These are phyloP conservation scores for Fusarium sp. DNA, from an alignment of 2,329 filamentous ascomycete genomes.

Conservation along the genomic window DNA sequence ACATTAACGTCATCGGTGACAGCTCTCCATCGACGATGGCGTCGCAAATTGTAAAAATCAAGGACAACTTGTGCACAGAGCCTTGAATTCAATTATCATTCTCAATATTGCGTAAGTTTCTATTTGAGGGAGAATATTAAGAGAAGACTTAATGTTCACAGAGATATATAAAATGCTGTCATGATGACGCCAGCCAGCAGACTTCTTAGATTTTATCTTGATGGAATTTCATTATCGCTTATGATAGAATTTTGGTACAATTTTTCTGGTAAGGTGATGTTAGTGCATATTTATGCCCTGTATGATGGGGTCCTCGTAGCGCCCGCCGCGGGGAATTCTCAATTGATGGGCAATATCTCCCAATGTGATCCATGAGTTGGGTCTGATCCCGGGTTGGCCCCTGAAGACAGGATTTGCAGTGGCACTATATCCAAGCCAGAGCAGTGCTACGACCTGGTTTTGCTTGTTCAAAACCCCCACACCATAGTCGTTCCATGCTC, in stretches of 20 bases:
- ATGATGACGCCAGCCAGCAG: conserved; percentile 2
- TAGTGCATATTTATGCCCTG: conserved; percentile 7
- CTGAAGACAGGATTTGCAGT: conserved; percentile 1
- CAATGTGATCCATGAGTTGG: not conserved
- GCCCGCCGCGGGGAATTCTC: conserved; percentile 17
- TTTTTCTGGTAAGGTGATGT: not conserved
- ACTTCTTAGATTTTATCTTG: not conserved
- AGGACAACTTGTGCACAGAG: conserved; percentile 20
- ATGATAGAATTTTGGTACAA: conserved; percentile 4
- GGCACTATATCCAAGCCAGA: not conserved
- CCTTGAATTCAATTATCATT: conserved; percentile 9
- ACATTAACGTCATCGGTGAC: conserved; percentile 30
- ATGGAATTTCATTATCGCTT: not conserved
- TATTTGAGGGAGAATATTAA: not conserved
- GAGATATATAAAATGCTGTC: not conserved
- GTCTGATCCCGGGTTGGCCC: not conserved
- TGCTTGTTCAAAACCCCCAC: conserved; percentile 22
- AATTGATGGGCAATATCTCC: not conserved
- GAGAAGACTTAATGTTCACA: not conserved
- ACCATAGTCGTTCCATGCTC: conserved; percentile 17
- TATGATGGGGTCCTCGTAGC: conserved; percentile 3
- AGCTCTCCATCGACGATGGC: conserved; percentile 28
- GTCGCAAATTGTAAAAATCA: conserved; percentile 31
- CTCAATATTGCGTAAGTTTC: conserved; percentile 3
- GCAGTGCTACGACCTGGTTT: conserved; percentile 16